These are phyloP conservation scores for Lasiosphaeria hispida DNA, from an alignment of 495 filamentous ascomycete species.

Conservation along the genomic window DNA sequence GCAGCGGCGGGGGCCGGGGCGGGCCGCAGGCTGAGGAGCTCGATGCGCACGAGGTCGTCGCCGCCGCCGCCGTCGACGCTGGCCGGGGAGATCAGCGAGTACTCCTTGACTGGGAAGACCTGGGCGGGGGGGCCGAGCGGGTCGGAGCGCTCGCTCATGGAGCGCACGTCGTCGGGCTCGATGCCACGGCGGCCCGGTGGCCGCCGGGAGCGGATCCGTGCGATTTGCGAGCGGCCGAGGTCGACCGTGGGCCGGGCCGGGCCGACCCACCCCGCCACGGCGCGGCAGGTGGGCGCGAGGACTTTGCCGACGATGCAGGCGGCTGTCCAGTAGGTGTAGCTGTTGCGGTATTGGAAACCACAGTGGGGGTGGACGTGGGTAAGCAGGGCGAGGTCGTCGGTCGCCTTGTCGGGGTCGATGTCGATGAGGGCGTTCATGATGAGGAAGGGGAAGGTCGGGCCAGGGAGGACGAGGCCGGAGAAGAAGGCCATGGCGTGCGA, in stretches of 20 bases:
- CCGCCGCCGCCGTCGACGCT: conserved; percentile 34
- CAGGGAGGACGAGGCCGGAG: conserved; percentile 65
- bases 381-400: conserved; percentile 58
- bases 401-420: conserved; percentile 60
- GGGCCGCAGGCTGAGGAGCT: conserved; percentile 56
- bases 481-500: conserved; percentile 72
- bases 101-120: conserved; percentile 61
- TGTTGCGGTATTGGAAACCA: conserved; percentile 68
- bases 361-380: conserved; percentile 59
- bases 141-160: conserved; percentile 60
- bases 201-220: conserved; percentile 54
- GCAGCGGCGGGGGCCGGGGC: neutral
- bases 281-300: conserved; percentile 69
- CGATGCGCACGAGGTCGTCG: conserved; percentile 57
- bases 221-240: conserved; percentile 60
- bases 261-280: conserved; percentile 68
- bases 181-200: conserved; percentile 43
- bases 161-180: conserved; percentile 51
- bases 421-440: conserved; percentile 72
- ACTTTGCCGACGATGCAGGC: conserved; percentile 70
- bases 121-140: conserved; percentile 59
- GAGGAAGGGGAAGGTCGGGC: conserved; percentile 65
- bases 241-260: conserved; percentile 62
- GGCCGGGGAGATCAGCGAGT: conserved; percentile 50
- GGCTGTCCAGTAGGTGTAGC: conserved; percentile 69